phyloP scores from a whole-genome alignment of 2,329 filamentous ascomycete species.

The Ascocoryne sarcoides region DNA sequence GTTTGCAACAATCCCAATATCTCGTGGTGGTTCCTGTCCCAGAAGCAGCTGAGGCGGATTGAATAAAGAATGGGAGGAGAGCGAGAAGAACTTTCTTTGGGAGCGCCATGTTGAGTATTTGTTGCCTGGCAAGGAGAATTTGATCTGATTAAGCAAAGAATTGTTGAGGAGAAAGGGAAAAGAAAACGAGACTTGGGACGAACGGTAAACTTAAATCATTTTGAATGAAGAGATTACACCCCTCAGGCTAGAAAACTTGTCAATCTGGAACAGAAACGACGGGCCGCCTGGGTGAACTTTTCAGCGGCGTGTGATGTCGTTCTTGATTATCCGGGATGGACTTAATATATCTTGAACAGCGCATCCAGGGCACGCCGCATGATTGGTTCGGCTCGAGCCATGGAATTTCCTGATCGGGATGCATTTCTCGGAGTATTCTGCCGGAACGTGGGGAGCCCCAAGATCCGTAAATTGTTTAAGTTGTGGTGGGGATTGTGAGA shows the following conservation, averaged over 20 bases:
- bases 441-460: background rate
- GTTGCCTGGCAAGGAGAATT: slow-evolving; percentile 1
- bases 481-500: too few relatives aligned
- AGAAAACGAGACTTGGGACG: slow-evolving; percentile 4
- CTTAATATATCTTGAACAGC: background rate
- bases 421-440: background rate
- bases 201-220: background rate
- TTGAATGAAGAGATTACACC: too few relatives aligned
- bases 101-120: slow-evolving; percentile 4
- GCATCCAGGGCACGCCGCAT: too few relatives aligned
- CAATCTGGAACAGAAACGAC: background rate
- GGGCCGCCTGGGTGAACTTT: background rate
- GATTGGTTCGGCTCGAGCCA: background rate
- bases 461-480: background rate
- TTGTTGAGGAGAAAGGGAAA: background rate
- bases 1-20: slow-evolving; percentile 65
- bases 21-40: slow-evolving; percentile 30
- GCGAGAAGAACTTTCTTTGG: slow-evolving; percentile 13
- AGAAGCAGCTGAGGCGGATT: slow-evolving; percentile 13
- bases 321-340: background rate
- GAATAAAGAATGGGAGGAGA: slow-evolving; percentile 24
- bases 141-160: too few relatives aligned
- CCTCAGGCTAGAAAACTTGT: too few relatives aligned
- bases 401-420: background rate
- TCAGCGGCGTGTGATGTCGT: background rate